A percentile compares a stretch with the other conserved stretches of the same genome.
Evolutionary conservation across 306 rosid genomes (phyloP).

Genomic region (Quercus ilex): DNA sequence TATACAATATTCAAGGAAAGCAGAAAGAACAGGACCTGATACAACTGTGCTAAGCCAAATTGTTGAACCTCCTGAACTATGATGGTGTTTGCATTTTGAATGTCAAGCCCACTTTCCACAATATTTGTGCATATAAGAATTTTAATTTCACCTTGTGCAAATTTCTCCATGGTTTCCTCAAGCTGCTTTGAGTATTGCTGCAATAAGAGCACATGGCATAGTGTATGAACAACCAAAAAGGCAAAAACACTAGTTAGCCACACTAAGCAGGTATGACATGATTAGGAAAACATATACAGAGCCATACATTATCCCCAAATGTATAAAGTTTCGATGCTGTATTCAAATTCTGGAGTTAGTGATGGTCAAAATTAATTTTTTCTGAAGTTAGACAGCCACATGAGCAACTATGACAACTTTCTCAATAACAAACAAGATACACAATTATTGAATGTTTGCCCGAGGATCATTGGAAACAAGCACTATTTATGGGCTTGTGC

Average conservation of each 20-base stretch:
- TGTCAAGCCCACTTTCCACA: conserved; percentile 98
- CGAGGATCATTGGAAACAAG: not conserved
- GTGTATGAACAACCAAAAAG: conserved; percentile 6
- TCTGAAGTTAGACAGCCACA: not conserved
- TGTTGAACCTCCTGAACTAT: conserved; percentile 95
- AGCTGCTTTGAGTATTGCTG: conserved; percentile 91
- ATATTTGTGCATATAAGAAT: conserved; percentile 85
- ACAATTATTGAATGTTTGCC: not conserved
- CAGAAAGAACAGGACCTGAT: conserved; percentile 68
- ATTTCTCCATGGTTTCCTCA: conserved; percentile 92
- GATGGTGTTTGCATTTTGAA: conserved; percentile 98
- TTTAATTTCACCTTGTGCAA: conserved; percentile 74
- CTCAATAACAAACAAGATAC: not conserved
- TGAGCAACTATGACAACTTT: not conserved
- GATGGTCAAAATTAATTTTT: conserved; percentile 5
- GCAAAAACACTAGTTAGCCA: not conserved
- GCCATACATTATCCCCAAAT: not conserved
- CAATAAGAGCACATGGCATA: conserved; percentile 20
- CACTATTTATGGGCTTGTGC: not conserved
- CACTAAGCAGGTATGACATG: not conserved
- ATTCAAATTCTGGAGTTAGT: not conserved
- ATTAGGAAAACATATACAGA: not conserved
- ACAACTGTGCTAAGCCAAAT: conserved; percentile 93
- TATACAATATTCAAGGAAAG: not conserved
- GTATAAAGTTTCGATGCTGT: not conserved